Conservation (phyloP, 805 yeast species). For the Hanseniaspora pseudoguilliermondii region DNA sequence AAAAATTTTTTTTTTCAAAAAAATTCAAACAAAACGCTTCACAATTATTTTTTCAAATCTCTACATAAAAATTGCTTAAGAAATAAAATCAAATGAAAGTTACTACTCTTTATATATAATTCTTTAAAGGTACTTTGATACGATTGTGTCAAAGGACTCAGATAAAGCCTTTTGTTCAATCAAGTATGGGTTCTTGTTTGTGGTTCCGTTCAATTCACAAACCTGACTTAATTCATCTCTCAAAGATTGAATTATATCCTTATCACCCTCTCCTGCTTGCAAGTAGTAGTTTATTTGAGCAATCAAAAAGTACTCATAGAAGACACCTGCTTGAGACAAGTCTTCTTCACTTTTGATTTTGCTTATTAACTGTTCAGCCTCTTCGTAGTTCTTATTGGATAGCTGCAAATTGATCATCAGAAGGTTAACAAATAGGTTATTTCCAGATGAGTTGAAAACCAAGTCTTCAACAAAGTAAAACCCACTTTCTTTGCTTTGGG, state of each 20-base stretch:
- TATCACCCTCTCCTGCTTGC: slow-evolving; percentile 33
- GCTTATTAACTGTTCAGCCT: slow-evolving; percentile 55
- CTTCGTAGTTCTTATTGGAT: slow-evolving; percentile 68
- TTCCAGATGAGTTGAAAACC: slow-evolving; percentile 24
- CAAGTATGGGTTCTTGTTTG: slow-evolving; percentile 37
- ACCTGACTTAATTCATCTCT: slow-evolving; percentile 19
- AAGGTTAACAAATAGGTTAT: slow-evolving; percentile 39
- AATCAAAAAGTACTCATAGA: slow-evolving; percentile 42
- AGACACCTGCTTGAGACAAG: slow-evolving; percentile 29
- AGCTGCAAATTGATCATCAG: slow-evolving; percentile 59
- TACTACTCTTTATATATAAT: neutral
- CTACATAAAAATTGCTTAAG: too few species aligned
- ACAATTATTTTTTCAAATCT: neutral
- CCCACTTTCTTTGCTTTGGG: slow-evolving; percentile 29
- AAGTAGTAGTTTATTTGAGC: slow-evolving; percentile 53
- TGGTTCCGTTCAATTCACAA: slow-evolving; percentile 29
- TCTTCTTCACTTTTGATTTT: slow-evolving; percentile 35
- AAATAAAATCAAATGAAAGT: too few species aligned
- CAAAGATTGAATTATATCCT: slow-evolving; percentile 28
- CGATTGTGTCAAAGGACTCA: slow-evolving; percentile 54
- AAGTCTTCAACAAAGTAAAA: slow-evolving; percentile 68
- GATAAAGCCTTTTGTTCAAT: slow-evolving; percentile 50
- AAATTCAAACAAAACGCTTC: neutral
- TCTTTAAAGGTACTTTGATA: slow-evolving; percentile 38
- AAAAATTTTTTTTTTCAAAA: neutral